Evolutionary conservation across 345 rosid species (phyloP), one percentile per base, ranked within the genome.

Genomic region (Salix purpurea): DNA sequence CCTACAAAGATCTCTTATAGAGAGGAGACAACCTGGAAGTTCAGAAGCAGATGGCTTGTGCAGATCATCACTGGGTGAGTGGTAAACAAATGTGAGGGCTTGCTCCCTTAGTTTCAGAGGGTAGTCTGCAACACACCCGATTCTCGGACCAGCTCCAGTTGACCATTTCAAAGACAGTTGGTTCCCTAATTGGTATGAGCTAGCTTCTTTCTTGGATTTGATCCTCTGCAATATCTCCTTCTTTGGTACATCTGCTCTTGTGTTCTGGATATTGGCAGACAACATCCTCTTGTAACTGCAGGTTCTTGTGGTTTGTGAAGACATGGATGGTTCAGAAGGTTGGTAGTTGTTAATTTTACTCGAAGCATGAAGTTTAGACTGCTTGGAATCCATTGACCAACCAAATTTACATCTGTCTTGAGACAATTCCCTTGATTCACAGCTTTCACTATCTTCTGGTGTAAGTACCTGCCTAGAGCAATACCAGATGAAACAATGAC

Each of bases 51-150:
- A 19, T 52, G 23, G 23, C 23, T 18, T 52, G 10, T 1, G 23
- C 58, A 52, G 23, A 52, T 52, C 58, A 6, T 6, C 10, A 19
- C 58, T 52, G 23, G 98, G 94, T 16, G 99, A 95, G 37, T 91
- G 87, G 78, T 81, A 80, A 64, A 95, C 97, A 24, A 89, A 86
- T 87, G 91, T 94, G 72, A 93, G 74, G 52, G 99, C 97, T 80
- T 93, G 97, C n/a, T 79, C 68, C 77, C 99, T 85, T 46, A 95
- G 82, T 78, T 91, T 86, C 9, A 83, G 72, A 0, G 99, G 97
- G 77, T 93, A 95, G 82, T 95, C 99, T 1, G 97, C 97, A 62
- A 91, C 90, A 73, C 99, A 95, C n/a, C 92, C 98, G 13, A 89
- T 88, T 74, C 94, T 87, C 26, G 97, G 98, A 56, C 97, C 94